These are phyloP conservation scores for Sordaria brevicollis DNA, from an alignment of 495 filamentous ascomycete genomes.

Conservation along the genomic window DNA sequence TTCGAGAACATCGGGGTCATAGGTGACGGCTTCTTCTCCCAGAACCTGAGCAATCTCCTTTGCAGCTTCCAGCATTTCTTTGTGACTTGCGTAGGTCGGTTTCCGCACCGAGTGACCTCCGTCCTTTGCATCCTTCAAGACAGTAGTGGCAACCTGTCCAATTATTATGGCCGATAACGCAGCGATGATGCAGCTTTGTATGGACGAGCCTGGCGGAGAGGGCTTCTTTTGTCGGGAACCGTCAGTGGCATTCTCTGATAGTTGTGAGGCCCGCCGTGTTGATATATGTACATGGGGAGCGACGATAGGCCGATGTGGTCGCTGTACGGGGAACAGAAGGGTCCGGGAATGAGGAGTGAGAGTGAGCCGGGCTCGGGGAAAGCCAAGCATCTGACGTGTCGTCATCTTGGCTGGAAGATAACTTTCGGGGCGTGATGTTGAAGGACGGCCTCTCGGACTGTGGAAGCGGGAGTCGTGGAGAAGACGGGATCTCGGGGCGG, in stretches of 20 bases:
- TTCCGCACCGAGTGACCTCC: neutral
- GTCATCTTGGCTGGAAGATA: neutral
- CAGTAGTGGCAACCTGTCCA: neutral
- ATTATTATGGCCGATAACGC: neutral
- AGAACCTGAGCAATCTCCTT: slow-evolving; percentile 46
- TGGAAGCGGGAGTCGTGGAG: neutral
- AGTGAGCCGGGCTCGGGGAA: neutral
- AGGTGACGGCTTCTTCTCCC: slow-evolving; percentile 56
- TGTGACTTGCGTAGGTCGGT: slow-evolving; percentile 10
- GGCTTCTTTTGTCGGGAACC: neutral
- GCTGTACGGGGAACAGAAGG: neutral
- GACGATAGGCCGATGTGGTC: neutral
- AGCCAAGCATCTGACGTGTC: neutral
- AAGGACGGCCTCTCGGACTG: neutral
- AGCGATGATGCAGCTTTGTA: neutral
- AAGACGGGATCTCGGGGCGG: neutral
- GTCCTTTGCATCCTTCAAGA: neutral
- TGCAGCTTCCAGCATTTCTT: slow-evolving; percentile 39
- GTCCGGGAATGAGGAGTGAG: neutral
- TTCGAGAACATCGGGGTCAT: slow-evolving; percentile 65
- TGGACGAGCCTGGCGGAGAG: neutral
- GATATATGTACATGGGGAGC: neutral
- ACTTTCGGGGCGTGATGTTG: neutral
- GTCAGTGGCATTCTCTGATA: neutral
- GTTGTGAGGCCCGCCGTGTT: neutral